These are phyloP conservation scores for Dunaliella primolecta DNA, from an alignment of 139 green algal genomes.

Conservation along the genomic window DNA sequence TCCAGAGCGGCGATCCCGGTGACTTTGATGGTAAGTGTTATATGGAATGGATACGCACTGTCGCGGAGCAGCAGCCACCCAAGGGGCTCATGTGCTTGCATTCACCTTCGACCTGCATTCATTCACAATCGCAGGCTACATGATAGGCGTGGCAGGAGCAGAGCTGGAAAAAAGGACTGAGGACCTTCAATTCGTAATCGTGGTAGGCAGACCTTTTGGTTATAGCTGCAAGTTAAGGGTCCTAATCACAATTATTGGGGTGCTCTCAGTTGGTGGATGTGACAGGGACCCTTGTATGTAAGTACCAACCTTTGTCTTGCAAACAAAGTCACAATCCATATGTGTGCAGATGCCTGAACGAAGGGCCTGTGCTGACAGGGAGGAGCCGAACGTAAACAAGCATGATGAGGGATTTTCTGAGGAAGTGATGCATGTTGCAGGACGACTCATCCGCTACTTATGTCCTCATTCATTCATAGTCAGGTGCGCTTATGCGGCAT, in stretches of 20 bases:
- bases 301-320: no score
- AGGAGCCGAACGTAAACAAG: slow-evolving; percentile 26
- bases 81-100: no score
- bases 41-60: not conserved
- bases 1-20: slow-evolving; percentile 38
- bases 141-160: slow-evolving; percentile 31
- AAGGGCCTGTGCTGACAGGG: slow-evolving; percentile 30
- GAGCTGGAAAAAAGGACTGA: slow-evolving; percentile 16
- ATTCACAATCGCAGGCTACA: slow-evolving; percentile 35
- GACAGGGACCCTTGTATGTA: no score
- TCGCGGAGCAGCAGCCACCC: no score
- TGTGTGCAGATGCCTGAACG: slow-evolving; percentile 35
- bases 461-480: slow-evolving; percentile 32
- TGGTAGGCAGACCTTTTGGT: no score
- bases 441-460: slow-evolving; percentile 19
- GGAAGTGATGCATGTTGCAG: slow-evolving; percentile 30
- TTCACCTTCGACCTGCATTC: no score
- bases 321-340: no score
- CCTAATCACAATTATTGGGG: no score
- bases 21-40: slow-evolving; percentile 37
- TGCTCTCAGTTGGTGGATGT: not conserved
- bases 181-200: slow-evolving; percentile 27
- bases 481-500: slow-evolving; percentile 19
- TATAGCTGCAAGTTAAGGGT: no score
- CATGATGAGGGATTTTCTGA: slow-evolving; percentile 34